Base-by-base conservation (phyloP, 176 grass and related monocot genomes). In the Melocanna baccifera region DNA sequence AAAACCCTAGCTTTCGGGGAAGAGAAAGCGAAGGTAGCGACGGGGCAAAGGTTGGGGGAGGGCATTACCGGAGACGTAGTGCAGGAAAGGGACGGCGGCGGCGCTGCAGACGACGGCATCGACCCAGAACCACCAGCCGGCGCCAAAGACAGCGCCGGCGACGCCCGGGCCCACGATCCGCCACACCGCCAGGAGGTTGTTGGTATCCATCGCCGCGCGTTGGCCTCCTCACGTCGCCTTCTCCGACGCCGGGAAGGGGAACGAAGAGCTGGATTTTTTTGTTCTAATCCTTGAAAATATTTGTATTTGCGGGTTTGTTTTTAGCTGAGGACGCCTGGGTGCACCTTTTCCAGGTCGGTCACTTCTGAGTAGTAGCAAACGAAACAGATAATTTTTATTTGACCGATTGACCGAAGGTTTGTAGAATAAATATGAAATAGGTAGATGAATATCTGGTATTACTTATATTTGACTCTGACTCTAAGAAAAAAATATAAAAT, bases 91-190 rank as follows among this genome's bases (percentile, higher is more conserved):
- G 69, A 92, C 82, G 81, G 80, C 88, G 19, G 88, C 86, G 57
- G 88, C 79, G 75, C 92, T 97, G 70, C 94, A 97, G 81, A 92
- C 90, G 70, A 97, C 92, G 71, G 94, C 88, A 73, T 97, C 90
- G 90, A 94, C 90, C 94, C 92, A 97, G 64, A 97, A 91, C 94
- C 92, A 94, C 94, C 94, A 97, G 0, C 84, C 94, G 3, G 78
- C 90, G 13, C 90, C 94, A 68, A 97, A 97, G 6, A 97, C 86
- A 28, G 92, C 92, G 34, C 92, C 92, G 37, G 94, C 69, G 59
- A 97, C 10, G 2, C 92, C 90, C 8, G 92, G 94, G 4, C 86
- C 92, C 28, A 89, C 51, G 69, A 87, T 48, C 36, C 52, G 81
- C 94, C 90, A 97, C 73, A 90, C 56, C 40, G 86, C 76, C 18